phyloP scores from a whole-genome alignment of 2,329 filamentous ascomycete genomes.

The Penicillium sp. region DNA sequence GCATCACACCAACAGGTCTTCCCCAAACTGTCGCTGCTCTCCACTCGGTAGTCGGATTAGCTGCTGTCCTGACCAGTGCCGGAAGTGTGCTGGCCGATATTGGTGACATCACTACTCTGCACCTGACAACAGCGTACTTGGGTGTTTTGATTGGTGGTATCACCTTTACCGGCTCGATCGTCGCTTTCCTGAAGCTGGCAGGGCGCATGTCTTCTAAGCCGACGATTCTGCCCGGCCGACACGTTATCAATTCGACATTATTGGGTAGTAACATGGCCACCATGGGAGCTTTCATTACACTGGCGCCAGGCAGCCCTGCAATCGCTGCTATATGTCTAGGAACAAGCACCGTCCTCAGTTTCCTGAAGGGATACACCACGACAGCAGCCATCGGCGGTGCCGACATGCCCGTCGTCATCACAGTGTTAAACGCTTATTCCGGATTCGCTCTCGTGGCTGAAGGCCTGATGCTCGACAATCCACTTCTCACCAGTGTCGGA shows the following conservation, averaged over 20 bases:
- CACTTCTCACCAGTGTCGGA: slow-evolving; percentile 78
- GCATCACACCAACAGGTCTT: slow-evolving; percentile 83
- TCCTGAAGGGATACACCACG: slow-evolving; percentile 82
- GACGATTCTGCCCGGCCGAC: slow-evolving; percentile 68
- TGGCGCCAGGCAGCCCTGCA: slow-evolving; percentile 74
- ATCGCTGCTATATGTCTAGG: slow-evolving; percentile 76
- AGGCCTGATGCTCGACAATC: slow-evolving; percentile 87
- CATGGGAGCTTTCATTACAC: slow-evolving; percentile 77
- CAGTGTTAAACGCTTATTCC: slow-evolving; percentile 85
- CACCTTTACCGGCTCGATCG: slow-evolving; percentile 86
- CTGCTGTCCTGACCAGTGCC: slow-evolving; percentile 83
- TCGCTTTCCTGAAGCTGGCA: slow-evolving; percentile 83
- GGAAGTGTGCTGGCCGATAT: slow-evolving; percentile 78
- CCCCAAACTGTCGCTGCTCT: slow-evolving; percentile 87
- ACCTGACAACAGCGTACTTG: slow-evolving; percentile 81
- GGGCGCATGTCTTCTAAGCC: slow-evolving; percentile 79
- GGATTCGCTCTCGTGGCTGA: slow-evolving; percentile 88
- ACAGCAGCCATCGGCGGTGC: slow-evolving; percentile 88
- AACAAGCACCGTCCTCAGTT: slow-evolving; percentile 74
- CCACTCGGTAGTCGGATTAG: slow-evolving; percentile 85
- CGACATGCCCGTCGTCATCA: slow-evolving; percentile 91
- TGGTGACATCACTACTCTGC: slow-evolving; percentile 68
- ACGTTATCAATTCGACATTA: slow-evolving; percentile 71
- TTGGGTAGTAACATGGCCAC: slow-evolving; percentile 75
- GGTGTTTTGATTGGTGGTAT: slow-evolving; percentile 84